Base-by-base conservation (phyloP, 768 basidiomycete genomes). In the Auricularia sp. region DNA sequence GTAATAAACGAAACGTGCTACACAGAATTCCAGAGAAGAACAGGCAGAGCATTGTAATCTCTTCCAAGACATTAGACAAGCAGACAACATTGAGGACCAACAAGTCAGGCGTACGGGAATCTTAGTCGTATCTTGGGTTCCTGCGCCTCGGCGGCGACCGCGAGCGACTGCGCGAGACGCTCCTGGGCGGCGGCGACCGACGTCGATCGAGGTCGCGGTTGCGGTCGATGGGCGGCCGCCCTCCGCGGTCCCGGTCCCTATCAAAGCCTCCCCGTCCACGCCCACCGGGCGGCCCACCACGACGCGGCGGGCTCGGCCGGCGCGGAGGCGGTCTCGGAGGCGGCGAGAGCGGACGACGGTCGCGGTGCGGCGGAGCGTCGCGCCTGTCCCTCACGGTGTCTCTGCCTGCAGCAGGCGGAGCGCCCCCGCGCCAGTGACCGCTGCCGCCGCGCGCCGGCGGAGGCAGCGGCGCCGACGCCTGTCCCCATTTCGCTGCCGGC, bases 321-420 rank as follows among this genome's bases (percentile, higher is more conserved):
- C 12, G 11, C 18, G 12, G 11, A 16, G 61, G 61, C 34, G 18
- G 61, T 8, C 8, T 7, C 10, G 35, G 36, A 6, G 61, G 33
- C 14, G 39, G 51, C 58, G 23, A 56, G 18, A 2, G 74, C 73
- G 6, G 77, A 75, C 5, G 39, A 42, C 39, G 39, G 39, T 42
- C 39, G 12, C 39, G 39, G 39, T 42, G 78, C n/a, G 73, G 66
- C 5, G 74, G 77, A 1, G 77, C 77, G 68, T 84, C 81, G 1
- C 88, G 87, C 16, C 80, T 85, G 0, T 88, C 90, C 53, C 90
- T 80, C 87, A 88, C 90, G 73, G 89, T 87, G 0, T 88, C 87
- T 47, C 75, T 76, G 23, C 72, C 74, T 0, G 85, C 84, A 56
- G 78, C 72, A 42, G 69, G 69, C 56, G 77, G 77, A 33, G 75